These are phyloP conservation scores for Fraxinus sp. DNA, from an alignment of 305 asterid species.

Conservation along the genomic window DNA sequence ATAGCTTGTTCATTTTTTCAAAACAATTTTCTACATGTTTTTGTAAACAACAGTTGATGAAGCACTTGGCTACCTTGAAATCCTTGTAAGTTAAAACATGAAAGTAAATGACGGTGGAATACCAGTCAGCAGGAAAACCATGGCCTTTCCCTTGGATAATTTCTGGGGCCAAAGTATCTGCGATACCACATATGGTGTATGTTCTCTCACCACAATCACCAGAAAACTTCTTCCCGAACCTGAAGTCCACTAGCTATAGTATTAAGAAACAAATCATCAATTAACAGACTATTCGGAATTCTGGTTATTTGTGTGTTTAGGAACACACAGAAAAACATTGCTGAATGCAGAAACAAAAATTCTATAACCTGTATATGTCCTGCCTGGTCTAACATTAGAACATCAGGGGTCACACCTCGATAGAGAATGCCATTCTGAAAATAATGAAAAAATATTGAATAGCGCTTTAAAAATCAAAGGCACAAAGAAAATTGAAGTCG, in stretches of 20 bases:
- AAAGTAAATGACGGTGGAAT: constrained; percentile 21
- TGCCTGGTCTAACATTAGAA: constrained; percentile 63
- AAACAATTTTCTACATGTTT: neutral
- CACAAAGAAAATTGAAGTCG: constrained; percentile 18
- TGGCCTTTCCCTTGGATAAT: constrained; percentile 94
- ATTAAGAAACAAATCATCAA: constrained; percentile 30
- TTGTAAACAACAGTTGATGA: neutral
- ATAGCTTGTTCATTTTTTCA: neutral
- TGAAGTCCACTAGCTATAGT: constrained; percentile 87
- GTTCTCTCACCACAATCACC: constrained; percentile 63
- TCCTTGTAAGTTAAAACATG: neutral
- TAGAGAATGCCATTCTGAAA: constrained; percentile 72
- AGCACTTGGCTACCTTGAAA: neutral
- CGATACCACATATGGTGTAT: constrained; percentile 79
- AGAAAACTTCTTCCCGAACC: constrained; percentile 75
- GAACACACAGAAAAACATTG: constrained; percentile 2
- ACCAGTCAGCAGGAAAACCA: constrained; percentile 92
- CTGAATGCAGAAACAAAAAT: constrained; percentile 24
- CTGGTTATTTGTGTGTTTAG: neutral
- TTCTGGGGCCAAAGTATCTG: constrained; percentile 92
- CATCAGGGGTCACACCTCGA: constrained; percentile 87
- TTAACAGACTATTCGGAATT: neutral
- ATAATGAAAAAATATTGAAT: constrained; percentile 13
- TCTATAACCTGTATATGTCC: constrained; percentile 77
- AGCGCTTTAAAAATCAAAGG: neutral